phyloP scores from a whole-genome alignment of 2,329 filamentous ascomycete genomes.

The Trichoderma harzianum region DNA sequence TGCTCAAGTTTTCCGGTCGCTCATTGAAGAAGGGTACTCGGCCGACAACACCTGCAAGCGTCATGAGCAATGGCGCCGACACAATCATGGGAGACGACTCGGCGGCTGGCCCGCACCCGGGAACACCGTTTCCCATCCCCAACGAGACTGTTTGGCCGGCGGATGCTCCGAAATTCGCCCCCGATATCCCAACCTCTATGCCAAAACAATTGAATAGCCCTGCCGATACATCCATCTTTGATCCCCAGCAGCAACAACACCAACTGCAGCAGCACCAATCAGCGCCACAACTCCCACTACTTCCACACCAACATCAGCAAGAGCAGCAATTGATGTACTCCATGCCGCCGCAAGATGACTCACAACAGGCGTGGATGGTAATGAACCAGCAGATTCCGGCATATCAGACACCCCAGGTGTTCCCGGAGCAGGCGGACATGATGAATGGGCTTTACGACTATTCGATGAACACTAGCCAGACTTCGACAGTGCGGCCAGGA shows the following conservation, averaged over 20 bases:
- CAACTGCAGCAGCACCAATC: slow-evolving; percentile 18
- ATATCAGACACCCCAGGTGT: slow-evolving; percentile 22
- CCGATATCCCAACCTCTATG: slow-evolving; percentile 29
- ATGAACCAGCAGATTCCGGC: slow-evolving; percentile 21
- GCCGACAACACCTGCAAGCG: slow-evolving; percentile 33
- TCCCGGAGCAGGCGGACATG: slow-evolving; percentile 19
- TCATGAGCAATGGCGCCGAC: slow-evolving; percentile 22
- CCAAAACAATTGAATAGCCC: slow-evolving; percentile 34
- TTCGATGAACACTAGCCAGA: slow-evolving; percentile 26
- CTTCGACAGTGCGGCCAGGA: slow-evolving; percentile 32
- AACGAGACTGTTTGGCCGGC: slow-evolving; percentile 37
- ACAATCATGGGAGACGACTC: slow-evolving; percentile 36
- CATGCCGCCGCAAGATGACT: slow-evolving; percentile 32
- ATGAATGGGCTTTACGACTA: slow-evolving; percentile 26
- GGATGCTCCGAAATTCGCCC: slow-evolving; percentile 40
- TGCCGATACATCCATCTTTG: slow-evolving; percentile 25
- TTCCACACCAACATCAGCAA: slow-evolving; percentile 18
- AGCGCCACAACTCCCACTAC: slow-evolving; percentile 11
- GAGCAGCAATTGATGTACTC: slow-evolving; percentile 27
- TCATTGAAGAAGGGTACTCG: slow-evolving; percentile 36
- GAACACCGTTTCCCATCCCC: slow-evolving; percentile 41
- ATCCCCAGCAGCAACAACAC: slow-evolving; percentile 1
- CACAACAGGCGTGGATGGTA: slow-evolving; percentile 27
- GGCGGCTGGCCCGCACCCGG: slow-evolving; percentile 37
- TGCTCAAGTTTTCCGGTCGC: slow-evolving; percentile 32